Base-by-base conservation (phyloP, 1,139 yeast species). In the Scheffersomyces lignicola region DNA sequence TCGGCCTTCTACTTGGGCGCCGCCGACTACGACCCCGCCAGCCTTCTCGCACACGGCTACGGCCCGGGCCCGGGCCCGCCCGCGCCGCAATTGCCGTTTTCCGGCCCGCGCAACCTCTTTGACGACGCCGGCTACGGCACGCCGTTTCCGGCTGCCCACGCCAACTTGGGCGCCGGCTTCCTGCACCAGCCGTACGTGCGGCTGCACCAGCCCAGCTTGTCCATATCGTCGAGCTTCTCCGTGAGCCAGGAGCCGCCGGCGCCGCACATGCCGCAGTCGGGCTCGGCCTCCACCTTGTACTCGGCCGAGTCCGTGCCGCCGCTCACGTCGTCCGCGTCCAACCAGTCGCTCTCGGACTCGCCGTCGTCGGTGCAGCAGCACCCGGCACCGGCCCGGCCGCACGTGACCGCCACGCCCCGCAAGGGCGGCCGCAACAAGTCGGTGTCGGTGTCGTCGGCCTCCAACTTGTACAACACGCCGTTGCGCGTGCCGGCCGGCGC, bases 221-320 rank as follows among this genome's bases (percentile, higher is more conserved):
- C 29, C 3, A 26, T 26, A 43, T 48, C 35, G 35, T 47, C 57
- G 17, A 38, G 34, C 23, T 38, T 25, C 30, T 43, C 48, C 18
- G 21, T 44, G 31, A 52, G 33, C 34, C 52, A 35, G 42, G 54
- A 31, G 40, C 51, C 37, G 21, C 51, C 39, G 6, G 31, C 55
- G 18, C 48, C 58, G n/a, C 59, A 60, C 38, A 31, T 26, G 16
- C 59, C 65, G 18, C 56, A 49, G 29, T 46, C 41, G 39, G 38
- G 30, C 28, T 63, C 73, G 8, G 58, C 54, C 31, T 66, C 71
- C 32, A 69, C 76, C 2, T 49, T 73, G 6, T 66, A 73, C 13
- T 70, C 78, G 16, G 46, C 54, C 35, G 77, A 70, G 32, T 69
- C 74, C 9, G 52, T 60, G 22, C 76, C 73, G 10, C 60, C 62